Evolutionary conservation across 768 basidiomycete species (phyloP), one percentile per base, ranked within the genome.

Genomic region (Serpula lacrymans): DNA sequence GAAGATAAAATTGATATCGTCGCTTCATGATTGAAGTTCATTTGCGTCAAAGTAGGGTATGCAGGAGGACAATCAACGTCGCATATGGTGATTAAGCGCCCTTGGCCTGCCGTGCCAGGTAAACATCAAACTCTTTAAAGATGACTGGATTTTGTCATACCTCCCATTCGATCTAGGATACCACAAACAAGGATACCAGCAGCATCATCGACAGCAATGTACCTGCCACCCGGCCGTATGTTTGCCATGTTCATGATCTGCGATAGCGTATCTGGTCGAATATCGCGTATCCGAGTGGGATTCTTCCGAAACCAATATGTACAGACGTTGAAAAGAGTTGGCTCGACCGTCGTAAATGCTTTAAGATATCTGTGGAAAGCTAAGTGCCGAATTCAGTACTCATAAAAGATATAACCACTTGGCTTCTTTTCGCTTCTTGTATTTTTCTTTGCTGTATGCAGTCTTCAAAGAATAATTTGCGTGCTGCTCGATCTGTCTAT

Each of bases 391-490:
- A 25, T 17, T 28, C 37, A 21, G 29, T 9, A 25, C 33, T 29
- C 14, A 33, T 28, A 26, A 20, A 12, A 29, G 22, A 29, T 20
- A 12, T 3, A 12, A 59, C 82, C 56, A 95, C 94, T 98, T 99
- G 42, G 89, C 92, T 66, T 94, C 90, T 62, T 99, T 99, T 27
- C 91, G 75, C 61, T 94, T 95, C 60, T 80, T 86, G 65, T 97
- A 99, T 60, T 99, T 99, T 55, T 98, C 94, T 64, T 99, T 98
- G 64, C 89, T 93, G 63, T 94, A 98, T 62, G 95, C 96, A 1
- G 94, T 98, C 65, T 98, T 98, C 35, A 98, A 69, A 9, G 82
- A 81, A 60, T 88, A 99, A 52, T 89, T 88, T 22, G 88, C 84
- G 54, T 98, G 95, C 53, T 84, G 79, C 52, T 90, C 91, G 34